Percentiles rank a stretch among this genome's conserved stretches.
phyloP scores from a whole-genome alignment of 2,329 filamentous ascomycete genomes.

The Trichoderma harzianum region DNA sequence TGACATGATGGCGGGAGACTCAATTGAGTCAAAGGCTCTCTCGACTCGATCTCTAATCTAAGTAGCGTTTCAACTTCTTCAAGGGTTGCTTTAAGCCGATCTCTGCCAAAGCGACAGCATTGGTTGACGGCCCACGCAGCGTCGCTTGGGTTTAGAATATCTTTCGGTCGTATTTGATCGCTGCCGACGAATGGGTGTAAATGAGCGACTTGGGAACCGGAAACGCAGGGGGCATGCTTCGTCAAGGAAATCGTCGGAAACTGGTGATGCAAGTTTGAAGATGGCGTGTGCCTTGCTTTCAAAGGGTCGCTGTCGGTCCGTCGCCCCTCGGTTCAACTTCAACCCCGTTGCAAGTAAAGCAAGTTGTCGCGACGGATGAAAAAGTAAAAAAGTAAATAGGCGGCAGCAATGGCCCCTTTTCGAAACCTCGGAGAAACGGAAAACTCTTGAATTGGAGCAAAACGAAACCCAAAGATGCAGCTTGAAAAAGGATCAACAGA shows the following conservation, averaged over 20 bases:
- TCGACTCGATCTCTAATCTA: conserved; percentile 22
- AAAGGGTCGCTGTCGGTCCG: background rate
- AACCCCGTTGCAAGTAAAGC: background rate
- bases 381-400: background rate
- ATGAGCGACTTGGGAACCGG: conserved; percentile 4
- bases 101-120: conserved; percentile 12
- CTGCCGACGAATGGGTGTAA: background rate
- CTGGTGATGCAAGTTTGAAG: background rate
- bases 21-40: conserved; percentile 8
- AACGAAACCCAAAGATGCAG: background rate
- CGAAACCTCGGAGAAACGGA: background rate
- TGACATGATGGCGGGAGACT: conserved; percentile 28
- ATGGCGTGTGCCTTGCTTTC: background rate
- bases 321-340: background rate
- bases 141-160: background rate
- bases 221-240: conserved; percentile 15
- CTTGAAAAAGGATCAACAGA: background rate
- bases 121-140: conserved; percentile 22
- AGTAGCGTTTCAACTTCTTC: conserved; percentile 20
- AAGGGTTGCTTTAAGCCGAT: conserved; percentile 21
- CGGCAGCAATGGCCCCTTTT: background rate
- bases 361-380: background rate
- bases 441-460: background rate
- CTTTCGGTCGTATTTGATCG: background rate
- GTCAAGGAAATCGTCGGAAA: background rate